Conservation (phyloP, 176 grass and related monocot genomes). For the Eremochloa ophiuroides region DNA sequence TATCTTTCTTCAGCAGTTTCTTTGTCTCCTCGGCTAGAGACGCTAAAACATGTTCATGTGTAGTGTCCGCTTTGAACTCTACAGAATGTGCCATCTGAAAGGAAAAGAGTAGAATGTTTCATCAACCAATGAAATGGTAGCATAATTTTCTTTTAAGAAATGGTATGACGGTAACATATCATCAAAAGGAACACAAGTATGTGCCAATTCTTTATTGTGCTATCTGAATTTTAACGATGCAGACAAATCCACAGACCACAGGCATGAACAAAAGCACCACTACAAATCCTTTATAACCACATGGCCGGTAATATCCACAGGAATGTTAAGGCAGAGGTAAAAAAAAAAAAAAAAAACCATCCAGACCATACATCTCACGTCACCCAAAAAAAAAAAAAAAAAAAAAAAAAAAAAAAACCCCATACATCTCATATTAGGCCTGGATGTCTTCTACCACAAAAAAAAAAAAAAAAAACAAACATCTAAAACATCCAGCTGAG, state of each 20-base stretch:
- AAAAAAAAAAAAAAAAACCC: slow-evolving; percentile 11
- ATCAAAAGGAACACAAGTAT: slow-evolving; percentile 17
- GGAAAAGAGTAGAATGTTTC: slow-evolving; percentile 27
- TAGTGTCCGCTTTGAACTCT: slow-evolving; percentile 65
- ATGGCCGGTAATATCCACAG: neutral
- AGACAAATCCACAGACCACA: slow-evolving; percentile 1
- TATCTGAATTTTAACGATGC: slow-evolving; percentile 8
- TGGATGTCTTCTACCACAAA: neutral
- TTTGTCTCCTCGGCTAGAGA: slow-evolving; percentile 85
- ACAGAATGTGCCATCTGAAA: slow-evolving; percentile 78
- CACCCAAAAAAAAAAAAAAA: neutral
- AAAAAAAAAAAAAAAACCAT: slow-evolving; percentile 14
- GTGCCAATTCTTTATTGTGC: slow-evolving; percentile 5
- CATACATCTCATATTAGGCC: neutral
- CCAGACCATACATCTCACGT: neutral
- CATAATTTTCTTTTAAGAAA: neutral
- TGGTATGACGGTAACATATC: neutral
- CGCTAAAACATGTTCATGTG: slow-evolving; percentile 74
- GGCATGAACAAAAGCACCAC: neutral
- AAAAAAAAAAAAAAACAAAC: neutral
- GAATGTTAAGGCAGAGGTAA: neutral
- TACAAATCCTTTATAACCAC: slow-evolving; percentile 4
- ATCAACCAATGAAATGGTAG: neutral
- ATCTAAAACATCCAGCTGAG: slow-evolving; percentile 13
- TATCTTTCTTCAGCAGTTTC: slow-evolving; percentile 89